Base-by-base conservation (phyloP, 192 early-diverging fungal genomes). In the Cetraspora pellucida region DNA sequence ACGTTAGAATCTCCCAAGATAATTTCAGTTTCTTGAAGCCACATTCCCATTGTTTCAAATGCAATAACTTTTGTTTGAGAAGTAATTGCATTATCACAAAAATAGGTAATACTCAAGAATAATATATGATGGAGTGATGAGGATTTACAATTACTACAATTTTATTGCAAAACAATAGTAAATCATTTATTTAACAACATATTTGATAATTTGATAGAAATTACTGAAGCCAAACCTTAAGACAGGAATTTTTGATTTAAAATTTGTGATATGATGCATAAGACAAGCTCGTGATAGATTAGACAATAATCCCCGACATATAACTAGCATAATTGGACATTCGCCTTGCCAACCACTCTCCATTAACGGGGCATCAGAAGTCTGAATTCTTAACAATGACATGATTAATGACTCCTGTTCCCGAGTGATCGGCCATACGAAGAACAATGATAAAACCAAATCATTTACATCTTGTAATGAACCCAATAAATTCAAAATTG, bases 41-140 rank as follows among this genome's bases (percentile, higher is more conserved):
- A 93, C 25, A 87, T 81, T 7, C 89, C 88, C 88, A 93, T 89
- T 4, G 91, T 85, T 75, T 93, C 92, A 79, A 93, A 93, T 13
- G 91, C 90, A 10, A 90, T 78, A 0, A 92, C 85, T 77, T 92
- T 93, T 70, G 84, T 86, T 25, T 85, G 88, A 9, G 89, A 84
- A n/a, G 90, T 88, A 23, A 89, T 79, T n/a, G 87, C 86, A 17
- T 84, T 85, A 5, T 84, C 86, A 47, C 92, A 93, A 10, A 93
- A 81, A 7, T 86, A 84, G 10, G 85, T 82, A 43, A 91, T 84
- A 10, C 89, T 86, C 21, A 85, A 84, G 71, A 93, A 92, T 10
- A 89, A 81, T 5, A 90, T 77, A 64, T 92, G 87, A 16, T 90
- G 87, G 3, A 93, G 64, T 31, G 71, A 57, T 58, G 13, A n/a